Percentiles rank a stretch among this genome's conserved stretches.
These are phyloP conservation scores for Rhizopogon rudus DNA, from an alignment of 768 basidiomycete genomes.

Conservation along the genomic window DNA sequence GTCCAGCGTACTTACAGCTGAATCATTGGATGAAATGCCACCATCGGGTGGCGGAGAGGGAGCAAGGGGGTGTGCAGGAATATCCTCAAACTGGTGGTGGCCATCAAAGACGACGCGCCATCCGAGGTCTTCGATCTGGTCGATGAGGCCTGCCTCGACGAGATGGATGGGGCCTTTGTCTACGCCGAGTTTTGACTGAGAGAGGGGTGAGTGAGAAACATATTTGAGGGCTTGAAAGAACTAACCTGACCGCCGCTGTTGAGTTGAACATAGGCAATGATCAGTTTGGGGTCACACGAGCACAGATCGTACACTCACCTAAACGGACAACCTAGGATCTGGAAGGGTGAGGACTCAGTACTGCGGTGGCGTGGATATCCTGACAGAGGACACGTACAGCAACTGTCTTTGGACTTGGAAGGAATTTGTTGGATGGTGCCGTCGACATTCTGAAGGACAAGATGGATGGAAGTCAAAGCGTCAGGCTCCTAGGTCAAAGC, in stretches of 20 bases:
- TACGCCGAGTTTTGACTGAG: slow-evolving; percentile 72
- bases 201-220: slow-evolving; percentile 5
- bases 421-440: slow-evolving; percentile 20
- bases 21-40: neutral
- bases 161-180: slow-evolving; percentile 73
- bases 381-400: slow-evolving; percentile 56
- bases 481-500: neutral
- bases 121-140: slow-evolving; percentile 72
- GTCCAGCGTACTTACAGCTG: slow-evolving; percentile 6
- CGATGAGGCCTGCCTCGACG: slow-evolving; percentile 78
- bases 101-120: slow-evolving; percentile 90
- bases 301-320: slow-evolving; percentile 28
- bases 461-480: neutral
- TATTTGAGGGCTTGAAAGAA: neutral
- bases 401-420: slow-evolving; percentile 62
- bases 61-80: slow-evolving; percentile 34
- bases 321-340: slow-evolving; percentile 97
- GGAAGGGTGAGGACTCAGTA: slow-evolving; percentile 8
- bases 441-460: slow-evolving; percentile 15
- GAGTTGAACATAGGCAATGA: slow-evolving; percentile 8
- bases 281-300: neutral
- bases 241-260: slow-evolving; percentile 28
- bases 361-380: too few relatives aligned
- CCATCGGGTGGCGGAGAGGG: slow-evolving; percentile 34
- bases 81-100: slow-evolving; percentile 83